Evolutionary conservation across 2,329 filamentous ascomycete species (phyloP), one percentile per base, ranked within the genome.

Genomic region (Gliomastix tumulicola): DNA sequence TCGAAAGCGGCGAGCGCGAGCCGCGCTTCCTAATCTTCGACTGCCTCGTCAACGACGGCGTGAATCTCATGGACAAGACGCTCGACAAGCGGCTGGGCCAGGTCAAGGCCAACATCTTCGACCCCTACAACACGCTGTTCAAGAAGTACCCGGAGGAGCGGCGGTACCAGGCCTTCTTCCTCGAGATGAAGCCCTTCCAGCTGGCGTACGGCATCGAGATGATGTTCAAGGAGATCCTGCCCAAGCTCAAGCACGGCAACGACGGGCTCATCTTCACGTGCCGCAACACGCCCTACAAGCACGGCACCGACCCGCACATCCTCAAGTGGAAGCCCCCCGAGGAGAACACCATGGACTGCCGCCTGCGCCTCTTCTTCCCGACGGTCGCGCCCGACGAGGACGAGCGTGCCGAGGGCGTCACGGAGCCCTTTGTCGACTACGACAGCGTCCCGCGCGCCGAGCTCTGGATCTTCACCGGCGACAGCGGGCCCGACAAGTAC

Each of bases 191-290:
- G 65, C 74, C 79, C 16, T 94, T 94, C 64, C 85, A 96, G 59
- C 76, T 92, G 48, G 81, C 81, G 34, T 98, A 98, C 63, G 88
- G 81, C 32, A 80, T 94, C 41, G 82, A 88, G 54, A 85, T 85
- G 76, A 94, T 97, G 83, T 95, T 98, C 66, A 78, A 81, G 47
- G 74, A 89, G 39, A 78, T 94, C 31, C 77, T 97, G 20, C 89
- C 88, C 2, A 79, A 72, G 30, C 74, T 98, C 23, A 83, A 82
- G 47, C 92, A 98, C 56, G 89, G 90, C 43, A 97, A 96, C 57
- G 92, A 98, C 57, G 92, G 92, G 6, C 74, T 98, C 32, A 95
- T 98, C 53, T 98, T 97, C 62, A 97, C 92, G n/a, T 95, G 90
- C 63, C 80, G 86, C 44, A 83, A 79, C 49, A 88, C 86, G 15